A percentile compares a stretch with the other conserved stretches of the same genome.
phyloP scores from a whole-genome alignment of 2,329 filamentous ascomycete genomes.

The Aspergillus unguis region DNA sequence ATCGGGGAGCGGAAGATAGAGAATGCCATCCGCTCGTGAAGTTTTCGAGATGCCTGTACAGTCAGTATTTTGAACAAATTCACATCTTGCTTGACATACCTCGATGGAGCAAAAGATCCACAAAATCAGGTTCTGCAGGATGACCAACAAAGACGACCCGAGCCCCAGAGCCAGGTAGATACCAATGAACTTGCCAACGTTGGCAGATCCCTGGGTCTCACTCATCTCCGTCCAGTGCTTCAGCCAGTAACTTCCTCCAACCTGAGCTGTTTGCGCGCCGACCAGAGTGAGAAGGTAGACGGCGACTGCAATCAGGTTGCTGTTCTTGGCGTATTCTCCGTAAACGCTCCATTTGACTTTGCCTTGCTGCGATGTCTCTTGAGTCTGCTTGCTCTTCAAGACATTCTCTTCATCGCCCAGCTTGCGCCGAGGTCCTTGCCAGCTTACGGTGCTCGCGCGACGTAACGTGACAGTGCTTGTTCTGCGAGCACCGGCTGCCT shows the following conservation, averaged over 20 bases:
- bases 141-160: conserved; percentile 77
- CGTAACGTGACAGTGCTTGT: conserved; percentile 75
- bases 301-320: conserved; percentile 77
- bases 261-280: conserved; percentile 74
- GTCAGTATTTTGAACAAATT: not conserved
- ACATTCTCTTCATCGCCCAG: conserved; percentile 71
- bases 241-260: conserved; percentile 86
- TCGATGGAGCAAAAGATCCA: conserved; percentile 99
- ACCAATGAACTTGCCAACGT: conserved; percentile 86
- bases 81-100: conserved; percentile 48
- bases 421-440: conserved; percentile 80
- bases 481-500: conserved; percentile 60
- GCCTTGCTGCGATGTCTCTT: conserved; percentile 88
- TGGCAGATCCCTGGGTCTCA: conserved; percentile 61
- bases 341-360: conserved; percentile 99
- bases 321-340: conserved; percentile 88
- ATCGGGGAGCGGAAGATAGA: conserved; percentile 97
- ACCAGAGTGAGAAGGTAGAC: conserved; percentile 77
- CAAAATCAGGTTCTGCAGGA: conserved; percentile 86
- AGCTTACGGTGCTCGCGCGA: conserved; percentile 86
- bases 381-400: conserved; percentile 76
- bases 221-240: conserved; percentile 89
- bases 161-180: conserved; percentile 95
- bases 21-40: conserved; percentile 95
- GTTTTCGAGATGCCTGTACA: conserved; percentile 79